Base-by-base conservation (phyloP, 345 rosid species). In the Eucalyptus tenuipes region DNA sequence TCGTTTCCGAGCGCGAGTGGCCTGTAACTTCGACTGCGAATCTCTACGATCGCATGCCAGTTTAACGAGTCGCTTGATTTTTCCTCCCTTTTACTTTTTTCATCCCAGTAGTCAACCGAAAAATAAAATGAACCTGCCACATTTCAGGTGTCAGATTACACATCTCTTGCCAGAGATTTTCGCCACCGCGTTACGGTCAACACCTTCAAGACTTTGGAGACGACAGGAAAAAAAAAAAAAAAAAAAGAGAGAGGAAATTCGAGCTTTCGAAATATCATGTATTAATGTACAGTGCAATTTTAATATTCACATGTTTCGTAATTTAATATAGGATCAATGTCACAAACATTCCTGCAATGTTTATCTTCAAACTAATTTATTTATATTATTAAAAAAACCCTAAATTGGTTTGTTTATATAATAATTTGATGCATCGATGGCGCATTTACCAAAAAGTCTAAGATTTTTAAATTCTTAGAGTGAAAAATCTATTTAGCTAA, bases 261-360 rank as follows among this genome's bases (percentile, higher is more conserved):
- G 29, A 55, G 61, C 29, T 55, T 55, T 55, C 61, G 0, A 24
- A 55, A 55, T 55, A 9, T 4, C 29, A 55, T 24, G 29, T 24
- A 10, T 55, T 25, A 29, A 55, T 55, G 29, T 22, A 22, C 0
- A 2, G 13, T 9, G 61, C 0, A 24, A 55, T 13, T 24, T 22
- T 53, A 53, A 20, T 7, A 53, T 53, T 53, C 25, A 53, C 5
- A 22, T 8, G 25, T 9, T 53, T 53, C 1, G 53, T 14, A 48
- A 50, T 16, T 50, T 50, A 15, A 15, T 50, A 50, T 16, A 2
- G 8, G 20, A 50, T 50, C 0, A 20, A 8, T 20, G 6, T 55
- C 27, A 25, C n/a, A n/a, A n/a, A n/a, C n/a, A n/a, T n/a, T n/a
- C n/a, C n/a, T n/a, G n/a, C n/a, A n/a, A n/a, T n/a, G n/a, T n/a